Evolutionary conservation across 2,329 filamentous ascomycete species (phyloP).

Genomic region (Ceratocystis ficicola): DNA sequence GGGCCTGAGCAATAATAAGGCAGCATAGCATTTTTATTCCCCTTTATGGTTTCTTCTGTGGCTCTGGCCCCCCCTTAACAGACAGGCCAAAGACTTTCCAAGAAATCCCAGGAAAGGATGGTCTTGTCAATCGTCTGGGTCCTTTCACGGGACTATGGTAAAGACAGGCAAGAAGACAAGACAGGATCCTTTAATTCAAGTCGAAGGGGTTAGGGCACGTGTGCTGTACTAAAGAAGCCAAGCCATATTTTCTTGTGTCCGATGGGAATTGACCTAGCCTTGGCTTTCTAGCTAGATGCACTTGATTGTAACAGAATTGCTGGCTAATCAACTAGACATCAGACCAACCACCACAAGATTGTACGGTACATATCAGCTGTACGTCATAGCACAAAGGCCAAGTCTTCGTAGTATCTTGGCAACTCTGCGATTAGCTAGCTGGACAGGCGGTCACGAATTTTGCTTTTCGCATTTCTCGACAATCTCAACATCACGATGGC

Average conservation of each 20-base stretch:
- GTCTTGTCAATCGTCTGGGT: not conserved
- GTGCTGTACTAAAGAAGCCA: too few species aligned
- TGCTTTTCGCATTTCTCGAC: too few species aligned
- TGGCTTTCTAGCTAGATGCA: not conserved
- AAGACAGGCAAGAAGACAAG: not conserved
- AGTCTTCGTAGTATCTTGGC: not conserved
- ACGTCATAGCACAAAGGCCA: constrained; percentile 7
- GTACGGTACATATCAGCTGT: not conserved
- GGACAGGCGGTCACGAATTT: not conserved
- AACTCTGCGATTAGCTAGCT: not conserved
- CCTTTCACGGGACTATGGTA: not conserved
- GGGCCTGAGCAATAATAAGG: not conserved
- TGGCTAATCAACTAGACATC: not conserved
- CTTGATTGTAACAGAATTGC: not conserved
- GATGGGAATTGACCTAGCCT: not conserved
- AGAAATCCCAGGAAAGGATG: not conserved
- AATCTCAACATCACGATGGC: too few species aligned
- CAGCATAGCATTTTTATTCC: not conserved
- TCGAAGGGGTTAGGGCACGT: not conserved
- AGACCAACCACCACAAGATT: not conserved
- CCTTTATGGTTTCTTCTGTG: not conserved
- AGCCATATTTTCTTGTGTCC: not conserved
- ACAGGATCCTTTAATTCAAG: constrained; percentile 7
- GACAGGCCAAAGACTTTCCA: not conserved
- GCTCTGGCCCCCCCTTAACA: not conserved